Conservation (phyloP, 2,329 filamentous ascomycete genomes). For the Cladophialophora chaetospira region DNA sequence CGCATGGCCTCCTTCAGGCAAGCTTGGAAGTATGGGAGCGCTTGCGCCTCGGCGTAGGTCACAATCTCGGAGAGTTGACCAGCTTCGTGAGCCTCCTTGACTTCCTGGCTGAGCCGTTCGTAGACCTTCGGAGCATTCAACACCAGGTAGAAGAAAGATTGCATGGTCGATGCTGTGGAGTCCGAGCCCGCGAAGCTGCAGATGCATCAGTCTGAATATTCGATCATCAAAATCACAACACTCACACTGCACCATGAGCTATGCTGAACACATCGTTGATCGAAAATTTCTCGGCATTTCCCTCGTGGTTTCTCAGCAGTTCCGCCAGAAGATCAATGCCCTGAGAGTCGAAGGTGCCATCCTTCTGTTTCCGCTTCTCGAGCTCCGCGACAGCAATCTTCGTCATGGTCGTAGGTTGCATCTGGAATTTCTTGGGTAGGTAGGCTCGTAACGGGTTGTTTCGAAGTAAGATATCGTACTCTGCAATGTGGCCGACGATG, state of each 20-base stretch:
- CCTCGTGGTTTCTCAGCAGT: conserved; percentile 56
- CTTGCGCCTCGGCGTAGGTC: conserved; percentile 30
- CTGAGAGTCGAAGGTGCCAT: conserved; percentile 17
- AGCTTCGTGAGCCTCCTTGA: conserved; percentile 20
- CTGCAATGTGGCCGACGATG: conserved; percentile 39
- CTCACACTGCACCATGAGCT: conserved; percentile 54
- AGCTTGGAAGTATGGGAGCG: conserved; percentile 30
- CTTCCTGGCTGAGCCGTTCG: conserved; percentile 47
- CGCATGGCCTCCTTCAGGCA: conserved; percentile 33
- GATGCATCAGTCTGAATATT: neutral
- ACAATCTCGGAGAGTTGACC: conserved; percentile 29
- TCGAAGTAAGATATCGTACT: conserved; percentile 52
- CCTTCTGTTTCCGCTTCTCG: conserved; percentile 35
- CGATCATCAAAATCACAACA: neutral
- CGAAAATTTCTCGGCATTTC: conserved; percentile 51
- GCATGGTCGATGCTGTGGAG: conserved; percentile 62
- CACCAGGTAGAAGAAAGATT: conserved; percentile 57
- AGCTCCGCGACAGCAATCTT: conserved; percentile 25
- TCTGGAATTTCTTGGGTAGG: conserved; percentile 29
- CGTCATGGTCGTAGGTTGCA: conserved; percentile 3
- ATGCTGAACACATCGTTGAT: conserved; percentile 60
- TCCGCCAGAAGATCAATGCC: conserved; percentile 52
- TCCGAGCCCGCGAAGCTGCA: conserved; percentile 55
- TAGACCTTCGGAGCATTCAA: conserved; percentile 45
- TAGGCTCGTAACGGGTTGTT: conserved; percentile 54